A percentile compares a stretch with the other conserved stretches of the same genome.
These are phyloP conservation scores for Beauveria brongniartii DNA, from an alignment of 2,329 filamentous ascomycete genomes.

Conservation along the genomic window DNA sequence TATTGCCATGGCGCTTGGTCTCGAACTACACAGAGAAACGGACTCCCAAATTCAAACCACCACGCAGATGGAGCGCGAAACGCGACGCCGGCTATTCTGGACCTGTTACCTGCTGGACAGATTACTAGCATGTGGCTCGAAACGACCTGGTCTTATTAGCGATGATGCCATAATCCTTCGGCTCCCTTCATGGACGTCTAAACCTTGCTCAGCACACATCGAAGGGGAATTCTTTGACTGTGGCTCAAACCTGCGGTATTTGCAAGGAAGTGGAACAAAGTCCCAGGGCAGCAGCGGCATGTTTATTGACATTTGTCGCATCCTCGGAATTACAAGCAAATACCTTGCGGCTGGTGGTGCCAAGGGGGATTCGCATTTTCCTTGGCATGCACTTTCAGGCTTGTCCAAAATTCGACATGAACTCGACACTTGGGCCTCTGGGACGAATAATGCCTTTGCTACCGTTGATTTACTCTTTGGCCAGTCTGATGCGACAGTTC, in stretches of 20 bases:
- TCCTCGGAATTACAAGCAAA: conserved; percentile 73
- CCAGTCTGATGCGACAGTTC: conserved; percentile 66
- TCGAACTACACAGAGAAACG: conserved; percentile 73
- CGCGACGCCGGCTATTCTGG: conserved; percentile 77
- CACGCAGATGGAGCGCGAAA: conserved; percentile 63
- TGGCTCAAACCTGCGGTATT: conserved; percentile 67
- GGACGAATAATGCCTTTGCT: conserved; percentile 70
- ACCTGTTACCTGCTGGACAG: conserved; percentile 79
- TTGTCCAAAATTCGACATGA: conserved; percentile 81
- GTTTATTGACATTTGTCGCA: conserved; percentile 76
- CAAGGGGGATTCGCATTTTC: conserved; percentile 83
- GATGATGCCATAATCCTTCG: conserved; percentile 70
- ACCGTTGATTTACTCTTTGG: conserved; percentile 68
- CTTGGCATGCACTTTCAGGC: conserved; percentile 80
- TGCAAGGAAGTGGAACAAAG: conserved; percentile 59
- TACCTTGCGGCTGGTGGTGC: conserved; percentile 81
- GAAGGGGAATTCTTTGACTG: conserved; percentile 78
- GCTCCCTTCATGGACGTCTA: conserved; percentile 65
- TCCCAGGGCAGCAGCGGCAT: conserved; percentile 69
- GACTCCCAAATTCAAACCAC: conserved; percentile 50
- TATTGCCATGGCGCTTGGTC: conserved; percentile 73
- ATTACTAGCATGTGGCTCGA: conserved; percentile 75
- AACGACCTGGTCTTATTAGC: conserved; percentile 68
- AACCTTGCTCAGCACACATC: conserved; percentile 50
- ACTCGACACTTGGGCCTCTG: conserved; percentile 76